These are phyloP conservation scores for Rhodocollybia butyracea DNA, from an alignment of 768 basidiomycete genomes.

Conservation along the genomic window DNA sequence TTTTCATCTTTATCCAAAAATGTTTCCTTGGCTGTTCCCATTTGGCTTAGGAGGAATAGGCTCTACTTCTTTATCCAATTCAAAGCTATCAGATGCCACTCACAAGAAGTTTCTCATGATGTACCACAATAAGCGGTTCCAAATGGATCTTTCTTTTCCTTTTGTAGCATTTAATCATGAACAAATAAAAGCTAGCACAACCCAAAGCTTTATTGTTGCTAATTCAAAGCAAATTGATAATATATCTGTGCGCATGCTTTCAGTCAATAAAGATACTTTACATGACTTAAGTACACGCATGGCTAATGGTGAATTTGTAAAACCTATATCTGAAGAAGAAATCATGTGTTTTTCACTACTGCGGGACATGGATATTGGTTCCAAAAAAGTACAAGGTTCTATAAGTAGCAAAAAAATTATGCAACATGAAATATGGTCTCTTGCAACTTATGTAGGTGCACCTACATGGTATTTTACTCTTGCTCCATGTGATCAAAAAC, in stretches of 20 bases:
- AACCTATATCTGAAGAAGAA: slow-evolving; percentile 17
- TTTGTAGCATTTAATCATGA: too few relatives aligned
- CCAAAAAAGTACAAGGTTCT: slow-evolving; percentile 17
- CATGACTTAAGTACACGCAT: slow-evolving; percentile 7
- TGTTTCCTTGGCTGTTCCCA: slow-evolving; percentile 38
- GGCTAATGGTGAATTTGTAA: slow-evolving; percentile 12
- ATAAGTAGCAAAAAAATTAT: slow-evolving; percentile 22
- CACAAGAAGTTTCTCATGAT: slow-evolving; percentile 26
- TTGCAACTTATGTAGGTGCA: too few relatives aligned
- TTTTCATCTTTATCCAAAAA: too few relatives aligned
- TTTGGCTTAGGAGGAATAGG: slow-evolving; percentile 29
- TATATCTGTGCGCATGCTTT: too few relatives aligned
- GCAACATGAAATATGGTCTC: too few relatives aligned
- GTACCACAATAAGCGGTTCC: slow-evolving; percentile 36
- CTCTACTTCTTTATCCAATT: background rate
- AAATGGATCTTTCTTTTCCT: slow-evolving; percentile 27
- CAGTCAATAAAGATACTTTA: too few relatives aligned
- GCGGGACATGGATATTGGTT: slow-evolving; percentile 24
- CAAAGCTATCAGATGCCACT: slow-evolving; percentile 12
- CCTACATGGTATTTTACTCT: too few relatives aligned
- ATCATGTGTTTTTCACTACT: slow-evolving; percentile 20
- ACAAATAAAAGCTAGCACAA: too few relatives aligned
- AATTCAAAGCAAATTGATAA: too few relatives aligned
- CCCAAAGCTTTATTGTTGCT: too few relatives aligned
- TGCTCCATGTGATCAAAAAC: too few relatives aligned